Conservation (phyloP, 371 early-diverging fungal genomes). For the Smittium culicis region DNA sequence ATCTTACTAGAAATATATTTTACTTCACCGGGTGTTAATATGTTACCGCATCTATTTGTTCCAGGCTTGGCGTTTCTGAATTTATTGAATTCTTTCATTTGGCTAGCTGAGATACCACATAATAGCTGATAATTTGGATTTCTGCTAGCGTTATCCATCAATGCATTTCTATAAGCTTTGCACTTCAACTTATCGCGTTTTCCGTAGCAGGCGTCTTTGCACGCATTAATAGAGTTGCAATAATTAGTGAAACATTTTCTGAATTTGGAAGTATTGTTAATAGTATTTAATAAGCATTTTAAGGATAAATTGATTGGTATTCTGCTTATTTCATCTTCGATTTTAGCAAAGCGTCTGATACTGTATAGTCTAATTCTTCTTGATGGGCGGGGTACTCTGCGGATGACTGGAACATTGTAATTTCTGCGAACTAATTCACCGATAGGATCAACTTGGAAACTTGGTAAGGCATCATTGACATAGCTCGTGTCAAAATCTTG, state of each 20-base stretch:
- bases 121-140: not conserved
- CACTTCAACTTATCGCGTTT: not conserved
- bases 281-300: not conserved
- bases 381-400: too few species aligned
- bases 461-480: too few species aligned
- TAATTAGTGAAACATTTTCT: not conserved
- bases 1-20: not conserved
- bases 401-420: too few species aligned
- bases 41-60: not conserved
- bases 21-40: not conserved
- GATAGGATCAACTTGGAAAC: too few species aligned
- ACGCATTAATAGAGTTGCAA: not conserved
- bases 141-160: not conserved
- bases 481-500: too few species aligned
- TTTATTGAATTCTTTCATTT: not conserved
- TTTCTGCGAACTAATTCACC: too few species aligned
- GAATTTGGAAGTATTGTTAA: not conserved
- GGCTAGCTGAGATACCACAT: not conserved
- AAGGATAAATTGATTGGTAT: not conserved
- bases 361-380: too few species aligned
- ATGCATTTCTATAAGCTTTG: not conserved
- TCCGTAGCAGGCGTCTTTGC: not conserved
- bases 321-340: not conserved
- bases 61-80: not conserved
- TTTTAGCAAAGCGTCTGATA: too few species aligned